Percentiles rank a stretch among this genome's conserved stretches.
phyloP scores from a whole-genome alignment of 2,329 filamentous ascomycete genomes.

The Hortaea werneckii region DNA sequence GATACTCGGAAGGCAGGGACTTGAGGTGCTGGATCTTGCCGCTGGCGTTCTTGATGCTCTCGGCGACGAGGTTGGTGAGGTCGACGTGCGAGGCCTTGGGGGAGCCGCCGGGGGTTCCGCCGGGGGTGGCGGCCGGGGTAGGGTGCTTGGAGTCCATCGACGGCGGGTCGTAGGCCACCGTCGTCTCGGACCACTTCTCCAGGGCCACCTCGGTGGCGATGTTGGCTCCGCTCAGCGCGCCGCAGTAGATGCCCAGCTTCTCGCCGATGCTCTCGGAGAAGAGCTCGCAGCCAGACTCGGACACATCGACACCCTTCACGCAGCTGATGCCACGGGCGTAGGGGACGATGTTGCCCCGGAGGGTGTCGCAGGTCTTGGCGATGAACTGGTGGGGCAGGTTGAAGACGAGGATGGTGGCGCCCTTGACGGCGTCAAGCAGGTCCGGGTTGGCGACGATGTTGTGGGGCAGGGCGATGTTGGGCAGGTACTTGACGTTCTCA shows the following conservation, averaged over 20 bases:
- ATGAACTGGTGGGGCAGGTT: conserved; percentile 98
- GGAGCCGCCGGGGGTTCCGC: conserved; percentile 31
- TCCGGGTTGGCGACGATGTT: conserved; percentile 82
- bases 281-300: conserved; percentile 71
- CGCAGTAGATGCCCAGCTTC: conserved; percentile 88
- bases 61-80: conserved; percentile 16
- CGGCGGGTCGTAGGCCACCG: conserved; percentile 90
- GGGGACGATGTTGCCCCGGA: conserved; percentile 81
- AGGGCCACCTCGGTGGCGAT: conserved; percentile 89
- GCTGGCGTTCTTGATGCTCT: conserved; percentile 28
- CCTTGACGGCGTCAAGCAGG: conserved; percentile 66
- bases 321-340: conserved; percentile 91
- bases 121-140: conserved; percentile 45
- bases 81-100: conserved; percentile 3
- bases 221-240: conserved; percentile 89
- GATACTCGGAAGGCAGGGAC: conserved; percentile 70
- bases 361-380: conserved; percentile 68
- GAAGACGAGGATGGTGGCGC: conserved; percentile 85
- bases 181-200: conserved; percentile 96
- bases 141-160: conserved; percentile 73
- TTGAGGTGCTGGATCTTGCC: conserved; percentile 62
- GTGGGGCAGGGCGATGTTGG: conserved; percentile 68
- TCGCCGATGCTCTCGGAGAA: conserved; percentile 94
- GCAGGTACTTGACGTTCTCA: conserved; percentile 97
- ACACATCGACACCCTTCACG: conserved; percentile 95